Evolutionary conservation across 768 basidiomycete species (phyloP), one percentile per base, ranked within the genome.

Genomic region (Lactifluus pinguis): DNA sequence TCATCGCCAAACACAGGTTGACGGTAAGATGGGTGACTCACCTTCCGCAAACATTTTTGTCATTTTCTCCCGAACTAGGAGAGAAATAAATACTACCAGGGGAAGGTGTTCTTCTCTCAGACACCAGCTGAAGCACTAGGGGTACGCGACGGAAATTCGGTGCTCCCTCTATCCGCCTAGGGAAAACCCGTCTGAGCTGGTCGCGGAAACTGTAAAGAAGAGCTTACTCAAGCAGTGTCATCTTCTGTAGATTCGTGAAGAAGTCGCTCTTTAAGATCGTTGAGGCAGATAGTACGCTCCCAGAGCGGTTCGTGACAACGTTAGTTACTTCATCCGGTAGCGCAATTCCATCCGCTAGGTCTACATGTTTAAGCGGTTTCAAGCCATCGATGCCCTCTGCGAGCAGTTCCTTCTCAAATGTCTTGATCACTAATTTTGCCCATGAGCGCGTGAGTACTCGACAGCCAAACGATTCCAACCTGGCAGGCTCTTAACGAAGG

Each of bases 221-320:
- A 3, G 75, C 86, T 63, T 62, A 95, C 89, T 98, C 97, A 0
- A 94, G 90, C 2, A 99, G 76, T 4, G 91, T 90, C 85, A 97
- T 92, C 76, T 98, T 98, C 74, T 98, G 97, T 36, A 98, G 70
- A 69, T 91, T 91, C 6, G 84, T 84, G 79, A 95, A 95, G 78
- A 93, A 92, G 70, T 95, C 92, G 68, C 89, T 92, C 76, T 99
- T 99, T 69, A 98, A 76, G 66, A 98, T 97, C 1, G 94, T 92
- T 5, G 85, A 90, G 1, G 92, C 89, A 13, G 92, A 95, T 0
- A 98, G 75, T 60, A 98, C 89, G 62, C 80, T 82, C 9, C 97
- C 97, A 9, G 83, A 80, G 44, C 97, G 84, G 66, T 87, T 89
- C 41, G 83, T 79, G 36, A 99, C 95, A 4, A 95, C 81, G 62